Percentiles rank a stretch among this genome's conserved stretches.
Conservation (phyloP, 2,329 filamentous ascomycete species). For the Claviceps sp. region DNA sequence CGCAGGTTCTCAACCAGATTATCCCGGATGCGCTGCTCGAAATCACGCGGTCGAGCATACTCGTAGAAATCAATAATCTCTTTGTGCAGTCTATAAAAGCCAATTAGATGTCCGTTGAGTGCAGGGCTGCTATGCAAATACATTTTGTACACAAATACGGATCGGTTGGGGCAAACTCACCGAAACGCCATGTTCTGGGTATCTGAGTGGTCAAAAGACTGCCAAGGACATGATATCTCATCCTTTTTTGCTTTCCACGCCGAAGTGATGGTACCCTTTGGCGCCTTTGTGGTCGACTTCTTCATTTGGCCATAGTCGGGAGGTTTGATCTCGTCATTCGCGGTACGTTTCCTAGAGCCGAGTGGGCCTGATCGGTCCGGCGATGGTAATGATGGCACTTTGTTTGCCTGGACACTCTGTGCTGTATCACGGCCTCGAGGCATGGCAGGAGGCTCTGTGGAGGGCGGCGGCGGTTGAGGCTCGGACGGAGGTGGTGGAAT, state of each 20-base stretch:
- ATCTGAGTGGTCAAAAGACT: slow-evolving; percentile 37
- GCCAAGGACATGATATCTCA: slow-evolving; percentile 50
- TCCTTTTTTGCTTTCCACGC: slow-evolving; percentile 35
- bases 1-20: slow-evolving; percentile 60
- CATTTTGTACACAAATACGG: too few species aligned
- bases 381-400: not conserved
- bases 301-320: slow-evolving; percentile 39
- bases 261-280: slow-evolving; percentile 34
- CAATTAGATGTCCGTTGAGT: not conserved
- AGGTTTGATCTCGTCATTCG: slow-evolving; percentile 52
- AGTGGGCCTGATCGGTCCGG: slow-evolving; percentile 30
- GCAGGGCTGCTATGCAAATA: too few species aligned
- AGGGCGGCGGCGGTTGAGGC: slow-evolving; percentile 7
- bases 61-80: slow-evolving; percentile 85
- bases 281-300: slow-evolving; percentile 33
- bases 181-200: slow-evolving; percentile 41
- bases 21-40: slow-evolving; percentile 62
- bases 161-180: slow-evolving; percentile 25
- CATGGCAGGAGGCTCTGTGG: not conserved
- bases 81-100: slow-evolving; percentile 56
- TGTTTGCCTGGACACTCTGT: slow-evolving; percentile 9
- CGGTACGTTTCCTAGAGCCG: slow-evolving; percentile 61
- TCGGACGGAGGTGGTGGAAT: slow-evolving; percentile 10
- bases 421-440: not conserved
- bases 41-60: slow-evolving; percentile 63